Base-by-base conservation (phyloP, 768 basidiomycete genomes). In the Goffeauzyma gilvescens region DNA sequence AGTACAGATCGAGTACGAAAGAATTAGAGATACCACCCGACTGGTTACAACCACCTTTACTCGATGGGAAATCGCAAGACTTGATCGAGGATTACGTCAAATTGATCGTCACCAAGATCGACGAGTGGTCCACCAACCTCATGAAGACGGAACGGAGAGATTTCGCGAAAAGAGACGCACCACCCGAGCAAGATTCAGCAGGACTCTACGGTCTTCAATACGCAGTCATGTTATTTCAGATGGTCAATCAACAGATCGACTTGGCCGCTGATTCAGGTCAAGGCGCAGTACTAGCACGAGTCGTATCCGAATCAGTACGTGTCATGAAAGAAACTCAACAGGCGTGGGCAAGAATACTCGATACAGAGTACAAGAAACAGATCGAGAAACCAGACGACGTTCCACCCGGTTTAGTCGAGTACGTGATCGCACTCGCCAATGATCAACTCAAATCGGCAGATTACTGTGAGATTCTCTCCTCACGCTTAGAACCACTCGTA, bases 401-500 rank as follows among this genome's bases (percentile, higher is more conserved):
- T 3, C 72, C 79, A 5, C 77, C 78, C 14, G 93, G 93, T 1
- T 68, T 98, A 30, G 86, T 85, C 41, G 90, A 96, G 66, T 96
- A 95, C 65, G 76, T 81, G 58, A 84, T 96, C 57, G 90, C 89
- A 12, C 74, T 96, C 21, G 89, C 89, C 41, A 96, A 96, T 65
- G 93, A 96, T 66, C 87, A 90, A 65, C 77, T 96, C 66, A 89
- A 89, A 64, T 82, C 78, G 9, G 93, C 90, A 9, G 89, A 95
- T 61, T 89, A 79, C 55, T 76, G 81, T 14, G 93, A 96, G 65
- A 74, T 79, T 2, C 71, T 96, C 2, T 74, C 82, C 18, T 75
- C 71, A 8, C 77, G 90, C 22, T 67, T 96, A 20, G 90, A 96
- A 65, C 76, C 81, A 1, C 74, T 95, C 36, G 89, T 96, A 4